Evolutionary conservation across 345 rosid genomes (phyloP), one percentile per base, ranked within the genome.

Genomic region (Eucalyptus pumila): DNA sequence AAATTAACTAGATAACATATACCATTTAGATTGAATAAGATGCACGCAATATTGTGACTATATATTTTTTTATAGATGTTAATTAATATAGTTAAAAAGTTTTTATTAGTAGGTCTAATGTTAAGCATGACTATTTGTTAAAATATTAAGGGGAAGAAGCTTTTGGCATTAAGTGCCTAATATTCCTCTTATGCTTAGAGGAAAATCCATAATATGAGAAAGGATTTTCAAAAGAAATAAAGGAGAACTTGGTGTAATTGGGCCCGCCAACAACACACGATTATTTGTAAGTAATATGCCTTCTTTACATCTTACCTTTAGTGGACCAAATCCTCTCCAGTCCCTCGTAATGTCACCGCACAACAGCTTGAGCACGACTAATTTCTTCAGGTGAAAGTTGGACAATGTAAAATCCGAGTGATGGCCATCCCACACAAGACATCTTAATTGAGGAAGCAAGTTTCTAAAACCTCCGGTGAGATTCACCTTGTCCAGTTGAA

Each of bases 271-370:
- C 40, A 32, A 67, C 42, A 15, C 1, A 0, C 3, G 40, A 67
- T 32, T 67, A 67, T 16, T 32, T 16, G 0, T n/a, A 32, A 32
- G 42, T 4, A 5, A 67, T 32, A n/a, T 4, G 23, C 23, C 23
- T 32, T 32, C 21, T 67, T 0, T 67, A n/a, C 21, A 9, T 67
- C 12, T 67, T 67, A 67, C 80, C 80, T n/a, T 16, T 32, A 67
- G 80, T n/a, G 1, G 80, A 67, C 10, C 11, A 9, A 9, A 67
- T n/a, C 40, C 76, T 67, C 19, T 0, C 80, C 80, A 67, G 0
- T 32, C 6, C 19, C 16, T 1, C 6, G 11, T 7, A 65, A n/a
- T n/a, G 6, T 4, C 1, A 7, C 3, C 2, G 3, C 32, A 2
- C 9, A 9, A 14, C 3, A 65, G 6, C 8, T 67, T 0, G 7